A percentile compares a stretch with the other conserved stretches of the same genome.
Conservation (phyloP, 352 stramenopile species). For the Globisporangium rhizosaccharum region DNA sequence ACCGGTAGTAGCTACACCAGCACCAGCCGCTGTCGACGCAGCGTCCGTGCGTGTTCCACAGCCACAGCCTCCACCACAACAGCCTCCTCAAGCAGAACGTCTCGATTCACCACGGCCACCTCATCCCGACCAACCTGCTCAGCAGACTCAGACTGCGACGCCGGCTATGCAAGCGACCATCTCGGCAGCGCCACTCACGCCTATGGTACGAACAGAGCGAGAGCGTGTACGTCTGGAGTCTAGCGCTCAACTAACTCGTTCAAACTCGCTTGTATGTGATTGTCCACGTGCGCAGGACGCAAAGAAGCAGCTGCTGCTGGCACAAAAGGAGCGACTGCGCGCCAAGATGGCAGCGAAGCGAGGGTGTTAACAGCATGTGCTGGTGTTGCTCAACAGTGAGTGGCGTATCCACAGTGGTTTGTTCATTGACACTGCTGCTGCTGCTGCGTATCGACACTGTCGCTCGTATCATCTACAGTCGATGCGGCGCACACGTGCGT, state of each 20-base stretch:
- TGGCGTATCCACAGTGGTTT: not conserved
- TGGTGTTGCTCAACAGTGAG: too few relatives aligned
- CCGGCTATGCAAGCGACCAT: too few relatives aligned
- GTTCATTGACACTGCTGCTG: too few relatives aligned
- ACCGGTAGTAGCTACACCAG: not conserved
- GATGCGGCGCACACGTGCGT: not conserved
- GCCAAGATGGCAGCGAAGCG: constrained; percentile 48
- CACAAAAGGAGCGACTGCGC: constrained; percentile 61
- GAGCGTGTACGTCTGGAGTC: too few relatives aligned
- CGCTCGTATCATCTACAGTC: too few relatives aligned
- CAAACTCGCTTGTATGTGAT: not conserved
- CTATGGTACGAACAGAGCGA: too few relatives aligned
- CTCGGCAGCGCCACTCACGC: too few relatives aligned
- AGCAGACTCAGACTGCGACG: too few relatives aligned
- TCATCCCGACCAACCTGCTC: too few relatives aligned
- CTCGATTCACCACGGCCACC: too few relatives aligned
- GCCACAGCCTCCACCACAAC: not conserved
- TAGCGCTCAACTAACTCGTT: not conserved
- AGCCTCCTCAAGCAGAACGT: not conserved
- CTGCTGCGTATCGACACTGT: too few relatives aligned
- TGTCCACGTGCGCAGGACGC: constrained; percentile 21
- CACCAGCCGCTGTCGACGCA: not conserved
- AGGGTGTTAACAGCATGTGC: not conserved
- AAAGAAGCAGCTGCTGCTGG: constrained; percentile 51
- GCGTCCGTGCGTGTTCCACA: not conserved